These are phyloP conservation scores for Linaria vulgaris DNA, from an alignment of 257 asterid species.

Conservation along the genomic window DNA sequence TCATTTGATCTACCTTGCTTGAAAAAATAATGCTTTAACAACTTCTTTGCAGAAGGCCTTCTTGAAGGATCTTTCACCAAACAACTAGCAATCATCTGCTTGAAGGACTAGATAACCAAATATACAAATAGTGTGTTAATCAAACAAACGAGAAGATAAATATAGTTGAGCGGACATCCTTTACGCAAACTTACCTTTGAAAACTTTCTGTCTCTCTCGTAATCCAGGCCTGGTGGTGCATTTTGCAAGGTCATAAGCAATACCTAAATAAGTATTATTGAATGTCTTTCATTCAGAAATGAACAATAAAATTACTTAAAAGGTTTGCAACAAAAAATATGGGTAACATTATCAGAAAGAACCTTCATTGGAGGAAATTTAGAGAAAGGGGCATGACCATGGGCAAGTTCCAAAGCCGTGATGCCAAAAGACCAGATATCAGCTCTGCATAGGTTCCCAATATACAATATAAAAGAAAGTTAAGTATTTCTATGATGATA, in stretches of 20 bases:
- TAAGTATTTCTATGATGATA: not conserved
- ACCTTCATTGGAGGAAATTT: conserved; percentile 99
- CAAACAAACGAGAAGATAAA: conserved; percentile 8
- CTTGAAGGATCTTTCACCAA: conserved; percentile 95
- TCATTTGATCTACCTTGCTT: conserved; percentile 95
- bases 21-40: conserved; percentile 86
- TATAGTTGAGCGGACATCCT: conserved; percentile 1
- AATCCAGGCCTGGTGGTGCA: conserved; percentile 99
- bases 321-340: conserved; percentile 16
- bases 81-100: conserved; percentile 97
- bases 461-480: conserved; percentile 18
- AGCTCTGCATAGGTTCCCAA: conserved; percentile 56
- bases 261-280: conserved; percentile 47
- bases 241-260: conserved; percentile 97
- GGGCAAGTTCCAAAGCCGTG: conserved; percentile 99
- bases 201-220: conserved; percentile 90
- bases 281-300: conserved; percentile 17
- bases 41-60: conserved; percentile 87
- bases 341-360: conserved; percentile 13
- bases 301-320: not conserved
- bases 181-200: conserved; percentile 62
- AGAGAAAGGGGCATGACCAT: conserved; percentile 99
- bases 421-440: conserved; percentile 99
- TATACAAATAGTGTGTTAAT: conserved; percentile 22
- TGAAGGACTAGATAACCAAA: conserved; percentile 68